Evolutionary conservation across 2,329 filamentous ascomycete genomes (phyloP).

Genomic region (Scytalidium sp.): DNA sequence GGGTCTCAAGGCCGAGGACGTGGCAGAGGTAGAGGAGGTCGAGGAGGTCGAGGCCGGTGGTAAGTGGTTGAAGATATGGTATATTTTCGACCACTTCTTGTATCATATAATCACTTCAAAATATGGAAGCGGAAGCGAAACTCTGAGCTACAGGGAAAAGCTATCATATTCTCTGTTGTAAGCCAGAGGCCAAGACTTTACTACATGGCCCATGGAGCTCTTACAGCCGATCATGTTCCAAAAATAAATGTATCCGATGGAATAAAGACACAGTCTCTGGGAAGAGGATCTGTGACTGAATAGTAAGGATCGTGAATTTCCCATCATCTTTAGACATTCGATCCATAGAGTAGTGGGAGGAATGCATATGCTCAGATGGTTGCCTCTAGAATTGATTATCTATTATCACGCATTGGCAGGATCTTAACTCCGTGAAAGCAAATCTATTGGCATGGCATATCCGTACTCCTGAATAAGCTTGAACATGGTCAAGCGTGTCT

Average conservation of each 20-base stretch:
- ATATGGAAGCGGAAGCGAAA: too few relatives aligned
- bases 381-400: slow-evolving; percentile 1
- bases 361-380: slow-evolving; percentile 35
- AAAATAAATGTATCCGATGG: slow-evolving; percentile 18
- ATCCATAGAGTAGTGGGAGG: slow-evolving; percentile 25
- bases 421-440: too few relatives aligned
- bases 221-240: too few relatives aligned
- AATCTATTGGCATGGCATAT: neutral
- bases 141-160: too few relatives aligned
- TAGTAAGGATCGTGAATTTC: slow-evolving; percentile 22
- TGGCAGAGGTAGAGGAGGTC: slow-evolving; percentile 32
- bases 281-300: slow-evolving; percentile 19
- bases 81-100: too few relatives aligned
- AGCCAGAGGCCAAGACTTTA: too few relatives aligned
- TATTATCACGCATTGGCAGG: slow-evolving; percentile 4
- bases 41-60: slow-evolving; percentile 25
- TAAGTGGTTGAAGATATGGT: neutral
- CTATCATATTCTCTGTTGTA: too few relatives aligned
- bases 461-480: neutral
- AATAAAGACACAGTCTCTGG: slow-evolving; percentile 19
- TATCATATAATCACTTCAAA: too few relatives aligned
- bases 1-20: slow-evolving; percentile 30
- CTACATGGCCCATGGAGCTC: too few relatives aligned
- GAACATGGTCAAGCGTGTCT: slow-evolving; percentile 2
- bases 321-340: slow-evolving; percentile 33